Percentiles rank a stretch among this genome's conserved stretches.
These are phyloP conservation scores for Hura crepitans DNA, from an alignment of 441 rosid species.

Conservation along the genomic window DNA sequence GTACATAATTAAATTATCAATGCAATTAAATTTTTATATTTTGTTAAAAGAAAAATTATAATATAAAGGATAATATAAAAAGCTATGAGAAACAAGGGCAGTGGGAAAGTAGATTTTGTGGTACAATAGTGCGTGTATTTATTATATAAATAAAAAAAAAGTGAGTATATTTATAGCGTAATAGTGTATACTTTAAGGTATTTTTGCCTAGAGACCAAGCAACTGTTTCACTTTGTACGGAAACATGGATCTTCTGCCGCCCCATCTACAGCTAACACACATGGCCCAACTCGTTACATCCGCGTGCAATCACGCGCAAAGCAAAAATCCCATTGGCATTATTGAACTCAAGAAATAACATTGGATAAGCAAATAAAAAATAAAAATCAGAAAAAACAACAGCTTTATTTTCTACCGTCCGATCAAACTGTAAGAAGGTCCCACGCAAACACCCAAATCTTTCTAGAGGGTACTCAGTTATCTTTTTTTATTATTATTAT, in stretches of 20 bases:
- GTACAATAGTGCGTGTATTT: too few species aligned
- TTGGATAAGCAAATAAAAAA: too few species aligned
- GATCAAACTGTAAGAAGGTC: constrained; percentile 27
- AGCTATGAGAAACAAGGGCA: too few species aligned
- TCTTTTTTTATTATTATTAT: not conserved
- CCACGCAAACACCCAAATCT: constrained; percentile 18
- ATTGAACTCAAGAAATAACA: not conserved
- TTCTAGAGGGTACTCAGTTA: not conserved
- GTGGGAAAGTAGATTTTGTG: too few species aligned
- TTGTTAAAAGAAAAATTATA: too few species aligned
- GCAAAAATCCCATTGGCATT: not conserved
- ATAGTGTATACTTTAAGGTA: not conserved
- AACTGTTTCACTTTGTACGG: constrained; percentile 16
- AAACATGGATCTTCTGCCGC: constrained; percentile 15
- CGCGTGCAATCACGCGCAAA: not conserved
- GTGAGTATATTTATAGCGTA: not conserved
- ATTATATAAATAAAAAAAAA: too few species aligned
- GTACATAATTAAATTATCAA: too few species aligned
- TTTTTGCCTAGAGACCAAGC: not conserved
- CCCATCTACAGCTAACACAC: constrained; percentile 10
- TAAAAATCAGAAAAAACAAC: too few species aligned
- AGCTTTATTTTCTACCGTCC: constrained; percentile 23
- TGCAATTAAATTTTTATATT: too few species aligned
- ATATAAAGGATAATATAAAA: too few species aligned
- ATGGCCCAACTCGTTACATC: not conserved